phyloP scores from a whole-genome alignment of 2,329 filamentous ascomycete genomes.

The Dryadomyces quercivorus region DNA sequence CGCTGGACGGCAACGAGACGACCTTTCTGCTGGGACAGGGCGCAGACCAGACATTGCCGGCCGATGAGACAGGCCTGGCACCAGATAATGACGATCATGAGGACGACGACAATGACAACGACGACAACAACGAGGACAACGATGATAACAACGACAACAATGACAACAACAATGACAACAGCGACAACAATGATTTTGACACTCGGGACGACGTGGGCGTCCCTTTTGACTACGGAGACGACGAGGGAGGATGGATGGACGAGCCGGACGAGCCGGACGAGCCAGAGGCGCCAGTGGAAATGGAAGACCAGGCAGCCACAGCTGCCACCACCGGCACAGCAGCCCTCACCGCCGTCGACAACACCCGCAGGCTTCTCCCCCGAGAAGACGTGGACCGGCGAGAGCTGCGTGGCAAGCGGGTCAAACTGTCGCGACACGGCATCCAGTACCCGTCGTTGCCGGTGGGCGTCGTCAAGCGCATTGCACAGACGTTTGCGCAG shows the following conservation, averaged over 20 bases:
- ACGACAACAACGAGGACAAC: constrained; percentile 2
- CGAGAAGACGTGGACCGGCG: not conserved
- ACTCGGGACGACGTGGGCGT: not conserved
- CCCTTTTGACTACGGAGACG: too few species aligned
- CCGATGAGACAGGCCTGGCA: not conserved
- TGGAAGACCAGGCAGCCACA: not conserved
- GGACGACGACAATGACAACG: not conserved
- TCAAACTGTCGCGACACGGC: constrained; percentile 57
- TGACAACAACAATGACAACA: too few species aligned
- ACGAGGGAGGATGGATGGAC: too few species aligned
- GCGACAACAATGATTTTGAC: constrained; percentile 3
- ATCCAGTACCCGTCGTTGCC: constrained; percentile 68
- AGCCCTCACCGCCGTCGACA: not conserved
- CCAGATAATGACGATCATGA: not conserved
- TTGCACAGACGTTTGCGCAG: constrained; percentile 59
- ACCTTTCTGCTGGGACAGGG: constrained; percentile 25
- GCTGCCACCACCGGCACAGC: not conserved
- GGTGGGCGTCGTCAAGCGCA: constrained; percentile 57
- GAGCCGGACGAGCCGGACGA: not conserved
- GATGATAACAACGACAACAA: not conserved
- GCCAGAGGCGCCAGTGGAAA: not conserved
- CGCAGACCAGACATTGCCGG: not conserved
- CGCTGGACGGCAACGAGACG: constrained; percentile 34
- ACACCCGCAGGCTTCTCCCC: too few species aligned
- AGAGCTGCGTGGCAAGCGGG: constrained; percentile 18